Base-by-base conservation (phyloP, 441 rosid genomes). In the Erysimum pusillum region DNA sequence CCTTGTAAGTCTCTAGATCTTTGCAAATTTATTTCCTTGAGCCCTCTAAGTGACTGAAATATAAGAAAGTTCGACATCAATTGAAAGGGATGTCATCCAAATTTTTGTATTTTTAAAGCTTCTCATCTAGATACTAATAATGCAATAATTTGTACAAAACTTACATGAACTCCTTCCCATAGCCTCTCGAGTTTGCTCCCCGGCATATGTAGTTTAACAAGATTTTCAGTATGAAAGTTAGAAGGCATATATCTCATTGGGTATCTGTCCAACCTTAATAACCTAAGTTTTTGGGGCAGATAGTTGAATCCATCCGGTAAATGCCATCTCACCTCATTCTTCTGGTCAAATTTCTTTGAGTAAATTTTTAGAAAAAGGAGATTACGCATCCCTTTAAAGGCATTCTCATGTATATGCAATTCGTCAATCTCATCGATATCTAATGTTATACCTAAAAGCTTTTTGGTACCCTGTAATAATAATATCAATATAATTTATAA, bases 241-340 rank as follows among this genome's bases (percentile, higher is more conserved):
- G 9, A 34, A 10, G 76, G 80, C 63, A 83, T 3, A 17, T 8
- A 75, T 65, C 60, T 61, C 71, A 49, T 34, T 14, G 69, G 76
- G 12, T 46, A 80, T 15, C 42, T 42, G 0, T 68, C 31, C 76
- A 73, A 67, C 3, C 9, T 32, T 0, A 83, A 48, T 18, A 58
- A 17, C 10, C 78, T 20, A 6, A 83, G 17, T 48, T 70, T 52
- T 2, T 1, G 14, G 4, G 76, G 25, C 0, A 79, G 34, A 34
- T 44, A 45, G 18, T 58, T 7, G 0, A 70, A 58, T 5, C 17
- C 39, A 36, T 15, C 5, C 0, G 15, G 51, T 44, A 71, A 11
- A 34, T 51, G 4, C 32, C 38, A 62, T 10, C 10, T 38, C 31
- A 38, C 42, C 39, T 46, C 38, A 46, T 13, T 20, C 35, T 34